Evolutionary conservation across 805 yeast genomes (phyloP), one percentile per base, ranked within the genome.

Genomic region (Ogataea wickerhamii): DNA sequence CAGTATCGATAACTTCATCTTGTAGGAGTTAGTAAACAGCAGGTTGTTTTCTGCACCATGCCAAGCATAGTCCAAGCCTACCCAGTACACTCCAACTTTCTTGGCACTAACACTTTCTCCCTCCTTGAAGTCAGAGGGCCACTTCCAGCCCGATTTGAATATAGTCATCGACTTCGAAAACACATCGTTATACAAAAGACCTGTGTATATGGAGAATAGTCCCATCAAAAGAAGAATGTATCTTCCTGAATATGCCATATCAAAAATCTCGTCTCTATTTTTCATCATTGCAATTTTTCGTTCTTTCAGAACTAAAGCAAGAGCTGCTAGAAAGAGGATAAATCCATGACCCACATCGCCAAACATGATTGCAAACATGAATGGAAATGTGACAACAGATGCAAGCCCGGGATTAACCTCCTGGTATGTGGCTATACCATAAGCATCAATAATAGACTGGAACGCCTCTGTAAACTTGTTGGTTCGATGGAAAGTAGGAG

Each of bases 261-360:
- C 89, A 48, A 79, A 79, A 20, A 82, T 81, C 61, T 82, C 89
- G 55, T 78, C 88, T 51, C 81, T 71, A 28, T 56, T 52, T 45
- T 76, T 76, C 74, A 77, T 73, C 18, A 63, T 63, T 18, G 68
- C 74, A 37, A 81, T 67, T 27, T 60, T 58, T 37, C 58, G 60
- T 56, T 82, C 88, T 43, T 76, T 75, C 29, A 68, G 52, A 7
- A 82, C 82, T 41, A 82, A 59, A 4, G 64, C 55, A 14, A 69
- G 45, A 10, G 84, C 84, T 16, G 76, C 80, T 47, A 79, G 56
- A 21, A 74, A 58, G 53, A 82, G 64, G 38, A 82, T 65, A 40
- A 78, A 62, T n/a, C 89, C 89, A 55, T 82, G 89, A 8, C 89
- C 89, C 46, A 82, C 64, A 63, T 82, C 89, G 63, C 89, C 89